phyloP scores from a whole-genome alignment of 441 rosid species.

The Arabidopsis hybrid region DNA sequence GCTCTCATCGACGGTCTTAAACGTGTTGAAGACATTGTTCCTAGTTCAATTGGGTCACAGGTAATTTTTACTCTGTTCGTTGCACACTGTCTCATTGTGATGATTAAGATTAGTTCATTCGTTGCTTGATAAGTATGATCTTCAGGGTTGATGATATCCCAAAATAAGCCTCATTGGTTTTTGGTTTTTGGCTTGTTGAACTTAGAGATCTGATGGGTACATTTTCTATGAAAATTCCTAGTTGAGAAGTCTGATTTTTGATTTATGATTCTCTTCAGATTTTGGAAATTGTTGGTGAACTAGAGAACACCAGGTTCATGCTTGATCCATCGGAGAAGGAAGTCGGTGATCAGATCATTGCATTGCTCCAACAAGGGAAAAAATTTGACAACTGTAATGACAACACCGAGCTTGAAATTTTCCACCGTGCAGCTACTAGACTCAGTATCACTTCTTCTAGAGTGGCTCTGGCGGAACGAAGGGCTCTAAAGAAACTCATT shows the following conservation, averaged over 20 bases:
- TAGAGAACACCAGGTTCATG: conserved; percentile 66
- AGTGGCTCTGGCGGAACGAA: conserved; percentile 90
- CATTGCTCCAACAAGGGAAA: conserved; percentile 90
- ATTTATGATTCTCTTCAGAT: conserved; percentile 59
- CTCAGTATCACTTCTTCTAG: conserved; percentile 91
- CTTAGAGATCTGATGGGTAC: conserved; percentile 7
- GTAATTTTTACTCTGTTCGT: conserved; percentile 45
- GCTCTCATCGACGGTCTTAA: conserved; percentile 86
- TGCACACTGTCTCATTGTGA: conserved; percentile 1
- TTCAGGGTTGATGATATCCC: neutral
- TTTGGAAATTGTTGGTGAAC: conserved; percentile 79
- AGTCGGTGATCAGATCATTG: conserved; percentile 90
- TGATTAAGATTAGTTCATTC: conserved; percentile 13
- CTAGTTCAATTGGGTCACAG: conserved; percentile 87
- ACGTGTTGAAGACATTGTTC: conserved; percentile 96
- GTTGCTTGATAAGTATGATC: conserved; percentile 8
- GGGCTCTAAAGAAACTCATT: conserved; percentile 92
- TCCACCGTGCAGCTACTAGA: conserved; percentile 83
- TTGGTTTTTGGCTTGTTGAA: neutral
- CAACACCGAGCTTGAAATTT: conserved; percentile 79
- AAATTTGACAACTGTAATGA: conserved; percentile 70
- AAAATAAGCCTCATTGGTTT: conserved; percentile 16
- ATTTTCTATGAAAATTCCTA: neutral
- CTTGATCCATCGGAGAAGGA: conserved; percentile 87
- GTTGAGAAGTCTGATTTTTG: conserved; percentile 29